Percentiles rank a stretch among this genome's conserved stretches.
phyloP scores from a whole-genome alignment of 2,329 filamentous ascomycete species.

The Cladosporium sp. region DNA sequence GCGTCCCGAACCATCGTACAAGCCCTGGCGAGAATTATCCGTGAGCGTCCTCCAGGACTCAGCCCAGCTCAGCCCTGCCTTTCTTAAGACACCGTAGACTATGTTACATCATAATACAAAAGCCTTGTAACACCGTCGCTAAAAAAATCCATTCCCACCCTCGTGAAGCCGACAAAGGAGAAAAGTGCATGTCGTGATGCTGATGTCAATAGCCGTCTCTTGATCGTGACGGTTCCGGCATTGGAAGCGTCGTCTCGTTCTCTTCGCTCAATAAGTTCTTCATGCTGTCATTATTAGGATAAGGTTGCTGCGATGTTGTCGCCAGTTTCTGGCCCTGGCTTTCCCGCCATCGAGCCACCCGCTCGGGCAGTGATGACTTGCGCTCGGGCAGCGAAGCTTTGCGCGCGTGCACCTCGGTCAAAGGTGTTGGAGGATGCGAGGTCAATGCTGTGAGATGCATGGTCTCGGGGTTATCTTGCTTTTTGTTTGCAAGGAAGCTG shows the following conservation, averaged over 20 bases:
- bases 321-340: background rate
- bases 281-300: conserved; percentile 5
- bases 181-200: background rate
- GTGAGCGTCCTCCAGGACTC: no score
- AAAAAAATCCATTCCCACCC: background rate
- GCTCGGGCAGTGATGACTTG: conserved; percentile 4
- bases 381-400: conserved; percentile 6
- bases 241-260: conserved; percentile 1
- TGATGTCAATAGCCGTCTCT: conserved; percentile 5
- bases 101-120: conserved; percentile 9
- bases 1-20: no score
- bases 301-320: background rate
- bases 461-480: conserved; percentile 3
- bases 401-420: conserved; percentile 1
- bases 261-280: conserved; percentile 8
- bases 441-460: conserved; percentile 3
- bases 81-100: background rate
- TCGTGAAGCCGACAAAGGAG: background rate
- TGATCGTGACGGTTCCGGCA: conserved; percentile 2
- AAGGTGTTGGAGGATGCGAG: background rate
- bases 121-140: conserved; percentile 2
- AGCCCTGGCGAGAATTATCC: no score
- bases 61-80: no score
- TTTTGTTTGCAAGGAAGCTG: background rate
- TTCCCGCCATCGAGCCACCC: conserved; percentile 5